phyloP scores from a whole-genome alignment of 2,329 filamentous ascomycete genomes.

The Ophiosphaerella herpotricha region DNA sequence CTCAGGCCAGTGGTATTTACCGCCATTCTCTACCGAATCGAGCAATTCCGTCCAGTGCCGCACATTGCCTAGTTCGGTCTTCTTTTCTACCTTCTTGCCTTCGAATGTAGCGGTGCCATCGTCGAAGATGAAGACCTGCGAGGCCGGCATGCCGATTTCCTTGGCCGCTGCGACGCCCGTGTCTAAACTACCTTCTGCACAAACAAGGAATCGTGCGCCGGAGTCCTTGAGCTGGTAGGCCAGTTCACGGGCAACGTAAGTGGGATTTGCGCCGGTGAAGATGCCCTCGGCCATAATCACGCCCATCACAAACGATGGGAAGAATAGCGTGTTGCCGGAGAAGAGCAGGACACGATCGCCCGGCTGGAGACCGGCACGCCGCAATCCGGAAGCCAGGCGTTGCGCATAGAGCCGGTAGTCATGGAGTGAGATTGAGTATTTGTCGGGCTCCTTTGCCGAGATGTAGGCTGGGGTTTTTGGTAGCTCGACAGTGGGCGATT shows the following conservation, averaged over 20 bases:
- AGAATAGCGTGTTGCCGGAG: slow-evolving; percentile 74
- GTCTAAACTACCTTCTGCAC: slow-evolving; percentile 63
- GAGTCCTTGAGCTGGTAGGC: slow-evolving; percentile 76
- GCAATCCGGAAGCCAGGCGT: slow-evolving; percentile 71
- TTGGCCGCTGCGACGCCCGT: slow-evolving; percentile 69
- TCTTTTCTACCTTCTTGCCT: slow-evolving; percentile 40
- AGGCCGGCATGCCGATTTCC: slow-evolving; percentile 58
- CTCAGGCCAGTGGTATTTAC: slow-evolving; percentile 67
- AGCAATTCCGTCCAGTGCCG: slow-evolving; percentile 69
- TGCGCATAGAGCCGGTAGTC: slow-evolving; percentile 73
- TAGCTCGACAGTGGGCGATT: slow-evolving; percentile 53
- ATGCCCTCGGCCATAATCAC: slow-evolving; percentile 77
- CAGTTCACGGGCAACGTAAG: slow-evolving; percentile 70
- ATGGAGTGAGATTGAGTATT: slow-evolving; percentile 66
- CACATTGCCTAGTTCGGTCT: slow-evolving; percentile 47
- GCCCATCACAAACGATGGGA: slow-evolving; percentile 71
- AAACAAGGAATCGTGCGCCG: slow-evolving; percentile 68
- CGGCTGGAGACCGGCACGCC: slow-evolving; percentile 64
- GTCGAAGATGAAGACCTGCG: slow-evolving; percentile 69
- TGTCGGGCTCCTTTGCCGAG: slow-evolving; percentile 69
- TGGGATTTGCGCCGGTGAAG: slow-evolving; percentile 76
- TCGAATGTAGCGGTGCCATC: slow-evolving; percentile 54
- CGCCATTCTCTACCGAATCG: slow-evolving; percentile 52
- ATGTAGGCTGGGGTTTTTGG: slow-evolving; percentile 58
- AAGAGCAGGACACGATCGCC: slow-evolving; percentile 75